Evolutionary conservation across 345 rosid genomes (phyloP).

Genomic region (Eucalyptus sp.): DNA sequence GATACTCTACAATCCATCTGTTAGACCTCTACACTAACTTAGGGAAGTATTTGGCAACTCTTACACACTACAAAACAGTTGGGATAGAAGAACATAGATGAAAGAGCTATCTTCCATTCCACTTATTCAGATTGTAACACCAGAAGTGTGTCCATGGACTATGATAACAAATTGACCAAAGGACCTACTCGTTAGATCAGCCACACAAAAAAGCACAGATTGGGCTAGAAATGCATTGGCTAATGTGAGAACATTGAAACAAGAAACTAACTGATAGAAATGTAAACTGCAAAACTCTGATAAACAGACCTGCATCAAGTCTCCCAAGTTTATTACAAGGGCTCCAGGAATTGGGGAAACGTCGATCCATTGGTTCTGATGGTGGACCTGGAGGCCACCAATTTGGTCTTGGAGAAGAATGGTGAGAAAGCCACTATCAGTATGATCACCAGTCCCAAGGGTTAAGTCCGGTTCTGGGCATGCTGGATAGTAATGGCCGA

Average conservation of each 20-base stretch:
- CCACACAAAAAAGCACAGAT: not conserved
- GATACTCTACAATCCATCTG: not conserved
- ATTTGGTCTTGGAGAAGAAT: conserved; percentile 19
- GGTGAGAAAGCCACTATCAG: conserved; percentile 11
- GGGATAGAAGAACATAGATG: not conserved
- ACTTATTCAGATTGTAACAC: not conserved
- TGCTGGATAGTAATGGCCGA: conserved; percentile 23
- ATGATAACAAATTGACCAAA: not conserved
- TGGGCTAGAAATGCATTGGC: not conserved
- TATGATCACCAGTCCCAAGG: conserved; percentile 11
- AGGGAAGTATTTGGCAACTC: not conserved
- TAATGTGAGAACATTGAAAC: not conserved
- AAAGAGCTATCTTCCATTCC: not conserved
- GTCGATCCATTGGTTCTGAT: conserved; percentile 13
- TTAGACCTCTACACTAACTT: not conserved
- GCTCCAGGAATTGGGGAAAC: conserved; percentile 3
- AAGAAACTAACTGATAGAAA: not conserved
- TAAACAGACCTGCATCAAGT: conserved; percentile 9
- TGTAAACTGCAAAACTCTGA: not conserved
- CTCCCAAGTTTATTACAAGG: conserved; percentile 13
- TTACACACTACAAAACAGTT: not conserved
- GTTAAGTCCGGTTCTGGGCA: conserved; percentile 31
- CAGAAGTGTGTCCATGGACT: not conserved
- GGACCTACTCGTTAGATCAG: not conserved
- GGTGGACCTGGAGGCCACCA: conserved; percentile 25